These are phyloP conservation scores for Selenicereus undatus DNA, from an alignment of 148 eudicot species.

Conservation along the genomic window DNA sequence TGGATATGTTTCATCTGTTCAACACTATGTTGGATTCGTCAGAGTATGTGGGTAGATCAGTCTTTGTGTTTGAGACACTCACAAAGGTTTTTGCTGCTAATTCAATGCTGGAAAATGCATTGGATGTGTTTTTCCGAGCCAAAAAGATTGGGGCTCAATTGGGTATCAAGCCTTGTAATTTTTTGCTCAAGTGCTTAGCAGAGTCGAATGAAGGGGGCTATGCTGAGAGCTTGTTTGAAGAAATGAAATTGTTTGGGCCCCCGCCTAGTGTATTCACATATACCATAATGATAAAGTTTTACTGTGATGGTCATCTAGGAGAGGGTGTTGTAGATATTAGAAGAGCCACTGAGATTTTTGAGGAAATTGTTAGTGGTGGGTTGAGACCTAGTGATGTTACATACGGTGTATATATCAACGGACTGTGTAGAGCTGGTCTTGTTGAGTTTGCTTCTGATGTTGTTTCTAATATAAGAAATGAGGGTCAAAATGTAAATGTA, in stretches of 20 bases:
- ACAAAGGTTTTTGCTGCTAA: slow-evolving; percentile 47
- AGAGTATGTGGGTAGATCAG: slow-evolving; percentile 13
- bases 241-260: slow-evolving; percentile 46
- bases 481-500: slow-evolving; percentile 18
- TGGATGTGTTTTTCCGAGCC: slow-evolving; percentile 31
- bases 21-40: slow-evolving; percentile 28
- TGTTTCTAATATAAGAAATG: slow-evolving; percentile 9
- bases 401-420: slow-evolving; percentile 33
- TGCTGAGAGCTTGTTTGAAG: slow-evolving; percentile 35
- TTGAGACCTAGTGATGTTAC: slow-evolving; percentile 40
- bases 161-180: slow-evolving; percentile 43
- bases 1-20: slow-evolving; percentile 29
- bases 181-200: slow-evolving; percentile 49
- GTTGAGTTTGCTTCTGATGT: slow-evolving; percentile 33
- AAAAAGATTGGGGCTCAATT: slow-evolving; percentile 33
- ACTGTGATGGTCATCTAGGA: slow-evolving; percentile 26
- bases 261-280: slow-evolving; percentile 43
- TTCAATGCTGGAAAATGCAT: slow-evolving; percentile 34
- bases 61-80: slow-evolving; percentile 31
- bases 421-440: slow-evolving; percentile 42
- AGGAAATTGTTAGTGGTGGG: slow-evolving; percentile 41
- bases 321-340: slow-evolving; percentile 21
- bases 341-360: slow-evolving; percentile 26
- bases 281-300: slow-evolving; percentile 41
- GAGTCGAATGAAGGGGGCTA: slow-evolving; percentile 28